Conservation (phyloP, 768 basidiomycete genomes). For the Xerocomellus amylosporus region DNA sequence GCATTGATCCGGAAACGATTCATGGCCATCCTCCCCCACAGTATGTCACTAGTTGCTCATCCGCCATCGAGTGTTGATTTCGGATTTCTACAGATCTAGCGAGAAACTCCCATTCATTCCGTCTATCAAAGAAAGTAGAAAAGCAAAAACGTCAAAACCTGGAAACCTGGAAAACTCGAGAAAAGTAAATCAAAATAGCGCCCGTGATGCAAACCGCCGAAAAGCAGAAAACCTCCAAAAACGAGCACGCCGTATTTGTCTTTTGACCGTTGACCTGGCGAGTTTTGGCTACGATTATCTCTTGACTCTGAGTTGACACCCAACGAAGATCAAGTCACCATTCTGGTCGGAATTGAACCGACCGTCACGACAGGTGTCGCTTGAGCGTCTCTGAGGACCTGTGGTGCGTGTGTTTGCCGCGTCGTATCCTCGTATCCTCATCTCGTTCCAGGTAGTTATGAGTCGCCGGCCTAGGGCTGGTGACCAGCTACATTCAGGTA, state of each 20-base stretch:
- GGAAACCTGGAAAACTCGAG: not conserved
- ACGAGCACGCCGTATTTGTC: not conserved
- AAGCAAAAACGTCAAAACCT: not conserved
- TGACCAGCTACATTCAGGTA: conserved; percentile 1
- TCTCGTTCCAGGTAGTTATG: not conserved
- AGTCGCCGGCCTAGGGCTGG: conserved; percentile 15
- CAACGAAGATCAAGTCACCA: not conserved
- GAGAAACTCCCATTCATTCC: not conserved
- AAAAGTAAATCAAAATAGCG: not conserved
- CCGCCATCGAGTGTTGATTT: not conserved
- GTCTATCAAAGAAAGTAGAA: not conserved
- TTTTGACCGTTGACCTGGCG: not conserved
- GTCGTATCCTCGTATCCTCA: not conserved
- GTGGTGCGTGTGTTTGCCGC: not conserved
- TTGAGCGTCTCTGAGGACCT: conserved; percentile 1
- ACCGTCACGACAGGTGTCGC: not conserved
- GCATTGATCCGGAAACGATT: conserved; percentile 5
- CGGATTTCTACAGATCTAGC: not conserved
- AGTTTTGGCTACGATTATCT: not conserved
- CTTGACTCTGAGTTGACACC: not conserved
- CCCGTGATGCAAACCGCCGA: not conserved
- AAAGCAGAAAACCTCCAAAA: not conserved
- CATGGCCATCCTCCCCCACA: not conserved
- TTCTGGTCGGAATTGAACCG: not conserved
- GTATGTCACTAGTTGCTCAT: not conserved